phyloP scores from a whole-genome alignment of 257 asterid genomes.

The Phtheirospermum japonicum region DNA sequence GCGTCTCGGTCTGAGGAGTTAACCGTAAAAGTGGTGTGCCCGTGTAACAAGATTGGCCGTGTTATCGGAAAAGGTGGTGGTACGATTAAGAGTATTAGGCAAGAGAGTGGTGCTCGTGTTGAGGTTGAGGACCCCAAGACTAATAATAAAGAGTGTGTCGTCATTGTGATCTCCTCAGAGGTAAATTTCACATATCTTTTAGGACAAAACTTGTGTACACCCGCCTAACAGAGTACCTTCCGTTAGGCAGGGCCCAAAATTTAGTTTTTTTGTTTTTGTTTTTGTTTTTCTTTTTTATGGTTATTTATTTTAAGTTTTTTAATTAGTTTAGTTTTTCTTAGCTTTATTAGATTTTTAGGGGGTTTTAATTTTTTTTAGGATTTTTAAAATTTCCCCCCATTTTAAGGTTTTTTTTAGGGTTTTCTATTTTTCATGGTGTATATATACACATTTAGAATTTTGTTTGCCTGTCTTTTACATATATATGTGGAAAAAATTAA shows the following conservation, averaged over 20 bases:
- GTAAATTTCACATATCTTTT: conserved; percentile 34
- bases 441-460: too few relatives aligned
- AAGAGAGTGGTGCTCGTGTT: conserved; percentile 84
- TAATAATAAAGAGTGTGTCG: conserved; percentile 60
- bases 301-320: too few relatives aligned
- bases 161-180: conserved; percentile 79
- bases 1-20: conserved; percentile 63
- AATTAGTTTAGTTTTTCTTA: too few relatives aligned
- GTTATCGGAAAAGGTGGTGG: conserved; percentile 92
- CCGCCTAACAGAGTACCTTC: too few relatives aligned
- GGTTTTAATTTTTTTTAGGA: too few relatives aligned
- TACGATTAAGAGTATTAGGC: conserved; percentile 71
- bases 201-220: background rate
- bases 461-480: background rate
- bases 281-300: too few relatives aligned
- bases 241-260: too few relatives aligned
- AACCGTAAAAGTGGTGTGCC: conserved; percentile 66
- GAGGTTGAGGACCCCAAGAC: conserved; percentile 80
- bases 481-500: background rate
- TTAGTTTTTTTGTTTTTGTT: too few relatives aligned
- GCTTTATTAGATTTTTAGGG: too few relatives aligned
- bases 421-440: too few relatives aligned
- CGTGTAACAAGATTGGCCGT: conserved; percentile 75
- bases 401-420: too few relatives aligned
- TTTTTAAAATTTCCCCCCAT: too few relatives aligned